phyloP scores from a whole-genome alignment of 2,329 filamentous ascomycete species.

The Uncinocarpus reesii region DNA sequence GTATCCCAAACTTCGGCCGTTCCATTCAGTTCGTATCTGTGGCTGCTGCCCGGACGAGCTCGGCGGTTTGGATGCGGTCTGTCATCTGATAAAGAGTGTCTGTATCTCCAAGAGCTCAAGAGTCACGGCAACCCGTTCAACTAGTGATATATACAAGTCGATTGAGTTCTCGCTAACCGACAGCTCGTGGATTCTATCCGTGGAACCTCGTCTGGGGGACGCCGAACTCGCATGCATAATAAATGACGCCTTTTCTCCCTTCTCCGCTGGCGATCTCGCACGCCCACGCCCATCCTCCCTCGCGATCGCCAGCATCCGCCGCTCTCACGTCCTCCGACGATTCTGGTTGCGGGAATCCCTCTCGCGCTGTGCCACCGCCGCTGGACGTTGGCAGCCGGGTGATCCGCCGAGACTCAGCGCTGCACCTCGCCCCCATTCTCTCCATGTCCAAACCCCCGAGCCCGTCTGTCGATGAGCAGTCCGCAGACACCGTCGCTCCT shows the following conservation, averaged over 20 bases:
- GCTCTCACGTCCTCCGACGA: neutral
- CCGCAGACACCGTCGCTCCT: neutral
- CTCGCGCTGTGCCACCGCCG: neutral
- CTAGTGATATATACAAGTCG: too few relatives aligned
- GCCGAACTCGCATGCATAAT: too few relatives aligned
- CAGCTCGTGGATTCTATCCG: too few relatives aligned
- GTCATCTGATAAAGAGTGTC: too few relatives aligned
- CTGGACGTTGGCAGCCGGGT: neutral
- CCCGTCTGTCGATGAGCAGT: neutral
- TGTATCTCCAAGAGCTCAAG: too few relatives aligned
- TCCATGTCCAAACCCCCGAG: neutral
- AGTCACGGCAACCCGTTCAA: too few relatives aligned
- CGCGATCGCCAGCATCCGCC: neutral
- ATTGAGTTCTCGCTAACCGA: too few relatives aligned
- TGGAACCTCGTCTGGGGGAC: too few relatives aligned
- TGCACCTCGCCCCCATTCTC: neutral
- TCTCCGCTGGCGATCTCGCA: constrained; percentile 5
- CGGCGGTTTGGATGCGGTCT: too few relatives aligned
- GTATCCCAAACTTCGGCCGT: constrained; percentile 7
- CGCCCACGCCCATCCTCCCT: neutral
- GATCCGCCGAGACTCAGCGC: constrained; percentile 2
- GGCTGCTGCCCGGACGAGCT: neutral
- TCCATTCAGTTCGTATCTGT: neutral
- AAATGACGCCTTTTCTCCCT: constrained; percentile 4
- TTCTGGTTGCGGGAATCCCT: neutral